A percentile compares a stretch with the other conserved stretches of the same genome.
These are phyloP conservation scores for Mytilinidion resinicola DNA, from an alignment of 495 filamentous ascomycete genomes.

Conservation along the genomic window DNA sequence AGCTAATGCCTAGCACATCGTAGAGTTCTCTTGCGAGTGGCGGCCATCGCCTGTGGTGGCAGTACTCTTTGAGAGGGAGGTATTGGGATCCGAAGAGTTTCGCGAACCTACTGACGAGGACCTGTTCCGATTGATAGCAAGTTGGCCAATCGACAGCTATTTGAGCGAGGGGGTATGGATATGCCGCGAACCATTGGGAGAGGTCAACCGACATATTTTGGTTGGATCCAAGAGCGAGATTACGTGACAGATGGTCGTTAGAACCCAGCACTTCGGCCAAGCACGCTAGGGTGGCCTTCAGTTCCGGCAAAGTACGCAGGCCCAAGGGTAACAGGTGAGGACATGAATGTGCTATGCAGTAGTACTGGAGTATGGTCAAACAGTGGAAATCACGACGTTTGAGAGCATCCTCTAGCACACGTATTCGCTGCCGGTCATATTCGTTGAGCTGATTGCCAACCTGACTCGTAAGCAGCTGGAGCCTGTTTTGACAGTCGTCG, in stretches of 20 bases:
- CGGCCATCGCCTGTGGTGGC: constrained; percentile 5
- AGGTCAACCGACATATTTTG: constrained; percentile 6
- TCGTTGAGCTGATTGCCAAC: background rate
- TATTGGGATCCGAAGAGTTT: background rate
- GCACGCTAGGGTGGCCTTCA: background rate
- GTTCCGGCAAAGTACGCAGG: constrained; percentile 9
- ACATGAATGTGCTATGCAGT: constrained; percentile 9
- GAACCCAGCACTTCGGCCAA: constrained; percentile 10
- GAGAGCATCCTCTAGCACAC: constrained; percentile 13
- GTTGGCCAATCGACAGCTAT: constrained; percentile 11
- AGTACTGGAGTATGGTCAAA: constrained; percentile 22
- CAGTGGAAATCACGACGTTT: constrained; percentile 13
- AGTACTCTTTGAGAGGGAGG: background rate
- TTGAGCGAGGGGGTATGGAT: constrained; percentile 12
- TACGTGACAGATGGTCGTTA: constrained; percentile 10
- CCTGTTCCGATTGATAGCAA: constrained; percentile 3
- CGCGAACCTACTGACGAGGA: constrained; percentile 7
- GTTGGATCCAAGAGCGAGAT: constrained; percentile 16
- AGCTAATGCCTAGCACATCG: constrained; percentile 12
- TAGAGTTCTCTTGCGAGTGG: constrained; percentile 21
- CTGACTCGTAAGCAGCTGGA: background rate
- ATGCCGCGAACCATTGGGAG: constrained; percentile 25
- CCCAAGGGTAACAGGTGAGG: background rate
- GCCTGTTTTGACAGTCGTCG: background rate
- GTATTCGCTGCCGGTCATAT: constrained; percentile 5